Evolutionary conservation across 2,329 filamentous ascomycete genomes (phyloP).

Genomic region (Fonsecaea nubica): DNA sequence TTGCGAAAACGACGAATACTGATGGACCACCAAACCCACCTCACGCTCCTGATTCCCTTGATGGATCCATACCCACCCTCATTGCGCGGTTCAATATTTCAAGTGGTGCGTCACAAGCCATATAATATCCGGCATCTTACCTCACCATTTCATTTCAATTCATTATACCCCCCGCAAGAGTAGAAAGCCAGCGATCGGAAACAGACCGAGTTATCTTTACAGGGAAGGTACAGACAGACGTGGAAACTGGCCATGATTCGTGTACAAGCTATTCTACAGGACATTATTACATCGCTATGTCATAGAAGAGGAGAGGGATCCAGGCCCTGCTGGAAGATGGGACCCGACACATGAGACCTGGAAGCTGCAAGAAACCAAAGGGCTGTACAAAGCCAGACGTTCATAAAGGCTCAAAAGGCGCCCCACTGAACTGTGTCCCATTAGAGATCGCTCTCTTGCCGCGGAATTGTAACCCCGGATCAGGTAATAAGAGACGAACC

Average conservation of each 20-base stretch:
- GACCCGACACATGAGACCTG: not conserved
- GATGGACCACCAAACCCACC: not conserved
- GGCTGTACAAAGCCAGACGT: not conserved
- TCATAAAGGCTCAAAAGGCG: not conserved
- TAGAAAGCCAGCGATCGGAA: not conserved
- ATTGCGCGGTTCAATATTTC: not conserved
- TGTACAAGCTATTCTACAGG: slow-evolving; percentile 1
- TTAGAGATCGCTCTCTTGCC: not conserved
- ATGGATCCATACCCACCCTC: not conserved
- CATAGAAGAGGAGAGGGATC: slow-evolving; percentile 3
- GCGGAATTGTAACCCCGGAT: not conserved
- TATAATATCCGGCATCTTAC: not conserved
- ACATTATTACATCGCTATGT: slow-evolving; percentile 4
- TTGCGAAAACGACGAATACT: not conserved
- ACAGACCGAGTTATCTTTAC: not conserved
- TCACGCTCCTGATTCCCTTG: not conserved
- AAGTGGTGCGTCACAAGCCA: not conserved
- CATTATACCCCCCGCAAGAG: not conserved
- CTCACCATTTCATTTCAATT: not conserved
- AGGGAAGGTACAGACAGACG: not conserved
- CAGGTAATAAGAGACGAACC: not conserved
- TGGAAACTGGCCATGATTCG: not conserved
- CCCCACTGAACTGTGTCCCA: not conserved
- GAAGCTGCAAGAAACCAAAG: not conserved
- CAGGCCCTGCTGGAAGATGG: not conserved